These are phyloP conservation scores for Fusarium sp. DNA, from an alignment of 2,329 filamentous ascomycete genomes.

Conservation along the genomic window DNA sequence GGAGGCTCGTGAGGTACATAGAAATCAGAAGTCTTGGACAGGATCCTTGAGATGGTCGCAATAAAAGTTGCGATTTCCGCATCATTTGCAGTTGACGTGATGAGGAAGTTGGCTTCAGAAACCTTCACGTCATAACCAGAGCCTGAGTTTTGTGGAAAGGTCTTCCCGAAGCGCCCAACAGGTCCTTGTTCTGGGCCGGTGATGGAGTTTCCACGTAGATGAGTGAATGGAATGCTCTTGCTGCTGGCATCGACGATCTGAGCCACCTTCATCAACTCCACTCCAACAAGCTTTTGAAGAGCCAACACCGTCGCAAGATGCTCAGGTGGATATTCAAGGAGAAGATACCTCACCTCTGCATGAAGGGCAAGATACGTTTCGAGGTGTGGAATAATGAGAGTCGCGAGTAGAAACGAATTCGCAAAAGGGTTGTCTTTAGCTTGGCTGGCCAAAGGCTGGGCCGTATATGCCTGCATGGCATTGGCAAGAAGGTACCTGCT, in stretches of 20 bases:
- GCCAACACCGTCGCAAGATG: constrained; percentile 66
- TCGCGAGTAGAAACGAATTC: constrained; percentile 63
- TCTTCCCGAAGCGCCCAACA: constrained; percentile 27
- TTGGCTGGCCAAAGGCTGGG: constrained; percentile 60
- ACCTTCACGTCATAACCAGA: constrained; percentile 49
- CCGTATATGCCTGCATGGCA: constrained; percentile 66
- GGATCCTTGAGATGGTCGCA: constrained; percentile 59
- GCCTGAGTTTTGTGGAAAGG: constrained; percentile 36
- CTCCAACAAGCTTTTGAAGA: constrained; percentile 65
- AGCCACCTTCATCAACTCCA: constrained; percentile 65
- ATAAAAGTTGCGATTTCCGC: constrained; percentile 64
- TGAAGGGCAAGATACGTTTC: constrained; percentile 67
- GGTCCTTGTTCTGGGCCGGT: constrained; percentile 38
- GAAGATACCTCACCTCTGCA: constrained; percentile 61
- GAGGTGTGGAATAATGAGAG: constrained; percentile 67
- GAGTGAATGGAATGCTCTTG: constrained; percentile 51
- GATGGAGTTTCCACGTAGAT: constrained; percentile 49
- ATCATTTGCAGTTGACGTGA: constrained; percentile 64
- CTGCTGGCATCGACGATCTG: constrained; percentile 61
- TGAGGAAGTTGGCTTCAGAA: constrained; percentile 64
- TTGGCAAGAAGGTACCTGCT: constrained; percentile 67
- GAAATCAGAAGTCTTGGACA: constrained; percentile 46
- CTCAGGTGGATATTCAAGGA: constrained; percentile 67
- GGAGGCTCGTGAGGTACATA: constrained; percentile 54
- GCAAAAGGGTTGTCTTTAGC: constrained; percentile 63